Conservation (phyloP, 768 basidiomycete genomes). For the Termitomyces sp. region DNA sequence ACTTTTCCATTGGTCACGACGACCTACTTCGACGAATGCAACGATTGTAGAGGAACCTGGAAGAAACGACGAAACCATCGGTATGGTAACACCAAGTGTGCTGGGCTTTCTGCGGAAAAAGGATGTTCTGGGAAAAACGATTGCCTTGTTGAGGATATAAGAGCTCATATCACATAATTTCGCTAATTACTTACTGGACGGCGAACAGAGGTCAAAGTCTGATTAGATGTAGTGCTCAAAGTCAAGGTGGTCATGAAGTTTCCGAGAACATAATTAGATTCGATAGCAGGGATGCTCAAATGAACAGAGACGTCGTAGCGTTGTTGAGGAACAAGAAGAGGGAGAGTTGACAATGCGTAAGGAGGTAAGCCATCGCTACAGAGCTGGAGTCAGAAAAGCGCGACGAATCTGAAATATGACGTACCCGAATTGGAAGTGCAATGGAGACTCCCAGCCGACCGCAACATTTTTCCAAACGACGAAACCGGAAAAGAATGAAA, state of each 20-base stretch:
- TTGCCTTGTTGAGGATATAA: slow-evolving; percentile 40
- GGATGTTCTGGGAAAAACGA: slow-evolving; percentile 42
- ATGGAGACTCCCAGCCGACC: slow-evolving; percentile 62
- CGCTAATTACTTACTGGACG: slow-evolving; percentile 51
- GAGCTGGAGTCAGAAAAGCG: background rate
- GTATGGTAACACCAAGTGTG: slow-evolving; percentile 47
- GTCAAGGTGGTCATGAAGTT: slow-evolving; percentile 81
- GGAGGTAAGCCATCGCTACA: slow-evolving; percentile 61
- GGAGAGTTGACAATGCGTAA: slow-evolving; percentile 54
- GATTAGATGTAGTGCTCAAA: slow-evolving; percentile 56
- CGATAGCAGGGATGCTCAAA: slow-evolving; percentile 60
- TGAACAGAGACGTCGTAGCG: slow-evolving; percentile 74
- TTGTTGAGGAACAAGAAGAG: slow-evolving; percentile 53
- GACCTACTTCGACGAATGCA: slow-evolving; percentile 71
- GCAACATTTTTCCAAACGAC: slow-evolving; percentile 73
- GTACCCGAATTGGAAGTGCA: slow-evolving; percentile 82
- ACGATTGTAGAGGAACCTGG: slow-evolving; percentile 42
- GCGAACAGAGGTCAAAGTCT: slow-evolving; percentile 56
- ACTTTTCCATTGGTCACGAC: slow-evolving; percentile 68
- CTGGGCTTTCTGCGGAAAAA: slow-evolving; percentile 38
- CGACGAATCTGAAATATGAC: background rate
- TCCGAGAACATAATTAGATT: slow-evolving; percentile 69
- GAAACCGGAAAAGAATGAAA: slow-evolving; percentile 68
- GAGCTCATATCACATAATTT: background rate
- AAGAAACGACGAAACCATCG: slow-evolving; percentile 54